phyloP scores from a whole-genome alignment of 1,284 basidiomycete genomes.

The Baeospora myosura region DNA sequence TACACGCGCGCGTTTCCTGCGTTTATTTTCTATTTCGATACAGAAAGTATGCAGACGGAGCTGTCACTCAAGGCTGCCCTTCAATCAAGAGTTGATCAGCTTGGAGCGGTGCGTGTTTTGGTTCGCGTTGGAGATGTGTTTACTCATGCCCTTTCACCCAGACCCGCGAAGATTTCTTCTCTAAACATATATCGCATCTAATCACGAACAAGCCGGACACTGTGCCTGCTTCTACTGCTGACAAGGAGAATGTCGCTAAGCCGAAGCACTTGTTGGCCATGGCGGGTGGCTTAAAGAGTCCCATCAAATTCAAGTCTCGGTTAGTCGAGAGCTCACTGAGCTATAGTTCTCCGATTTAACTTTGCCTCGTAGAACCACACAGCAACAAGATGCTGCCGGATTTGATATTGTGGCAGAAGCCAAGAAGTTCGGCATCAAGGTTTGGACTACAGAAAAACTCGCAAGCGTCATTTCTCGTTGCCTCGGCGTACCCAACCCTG shows the following conservation, averaged over 20 bases:
- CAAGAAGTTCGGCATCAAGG: slow-evolving; percentile 73
- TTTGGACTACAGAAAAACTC: slow-evolving; percentile 77
- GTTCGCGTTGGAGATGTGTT: slow-evolving; percentile 1
- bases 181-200: slow-evolving; percentile 78
- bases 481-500: slow-evolving; percentile 34
- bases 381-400: too few relatives aligned
- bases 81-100: slow-evolving; percentile 47
- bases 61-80: slow-evolving; percentile 34
- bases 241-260: slow-evolving; percentile 60
- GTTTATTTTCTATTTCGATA: slow-evolving; percentile 84
- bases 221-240: slow-evolving; percentile 23
- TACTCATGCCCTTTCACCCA: slow-evolving; percentile 23
- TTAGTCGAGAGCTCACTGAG: slow-evolving; percentile 31
- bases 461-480: slow-evolving; percentile 68
- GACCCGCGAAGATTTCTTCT: slow-evolving; percentile 84
- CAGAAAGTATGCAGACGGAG: slow-evolving; percentile 48
- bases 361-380: slow-evolving; percentile 1
- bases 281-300: too few relatives aligned
- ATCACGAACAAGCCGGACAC: slow-evolving; percentile 58
- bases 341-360: not conserved
- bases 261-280: slow-evolving; percentile 16
- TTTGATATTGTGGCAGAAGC: slow-evolving; percentile 66
- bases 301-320: slow-evolving; percentile 55
- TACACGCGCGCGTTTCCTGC: slow-evolving; percentile 80
- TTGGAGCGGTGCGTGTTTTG: slow-evolving; percentile 68